These are phyloP conservation scores for Sedum album DNA, from an alignment of 164 flowering plant species.

Conservation along the genomic window DNA sequence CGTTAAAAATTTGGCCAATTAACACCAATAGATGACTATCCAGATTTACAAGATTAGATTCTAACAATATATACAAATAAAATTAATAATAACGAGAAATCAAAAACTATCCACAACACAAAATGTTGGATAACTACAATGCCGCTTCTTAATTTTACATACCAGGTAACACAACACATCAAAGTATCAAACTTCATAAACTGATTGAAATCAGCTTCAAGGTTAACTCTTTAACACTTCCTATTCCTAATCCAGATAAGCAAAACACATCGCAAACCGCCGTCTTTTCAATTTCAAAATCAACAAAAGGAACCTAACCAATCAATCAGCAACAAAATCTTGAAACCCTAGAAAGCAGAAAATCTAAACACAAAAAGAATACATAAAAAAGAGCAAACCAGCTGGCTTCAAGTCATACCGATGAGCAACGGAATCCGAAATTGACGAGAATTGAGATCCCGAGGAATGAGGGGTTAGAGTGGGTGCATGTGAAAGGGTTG, in stretches of 20 bases:
- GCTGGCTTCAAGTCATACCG: background rate
- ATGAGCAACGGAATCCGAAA: too few species aligned
- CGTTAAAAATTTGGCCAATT: background rate
- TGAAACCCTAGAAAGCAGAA: background rate
- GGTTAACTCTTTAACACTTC: background rate
- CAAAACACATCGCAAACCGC: background rate
- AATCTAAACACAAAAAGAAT: background rate
- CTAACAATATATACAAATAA: background rate
- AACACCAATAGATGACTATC: background rate
- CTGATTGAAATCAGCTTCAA: background rate
- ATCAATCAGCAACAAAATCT: background rate
- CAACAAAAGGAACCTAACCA: background rate
- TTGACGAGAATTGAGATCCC: background rate
- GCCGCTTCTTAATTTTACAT: background rate
- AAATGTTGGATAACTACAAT: background rate
- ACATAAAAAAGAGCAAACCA: background rate
- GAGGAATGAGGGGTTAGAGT: too few species aligned
- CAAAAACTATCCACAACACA: background rate
- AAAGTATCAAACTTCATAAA: background rate
- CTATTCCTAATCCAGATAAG: background rate
- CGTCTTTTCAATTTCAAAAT: background rate
- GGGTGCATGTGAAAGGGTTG: conserved; percentile 1
- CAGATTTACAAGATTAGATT: background rate
- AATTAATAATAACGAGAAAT: background rate
- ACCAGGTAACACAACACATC: background rate